phyloP scores from a whole-genome alignment of 208 protist species.

The Trichomonas gallinae region DNA sequence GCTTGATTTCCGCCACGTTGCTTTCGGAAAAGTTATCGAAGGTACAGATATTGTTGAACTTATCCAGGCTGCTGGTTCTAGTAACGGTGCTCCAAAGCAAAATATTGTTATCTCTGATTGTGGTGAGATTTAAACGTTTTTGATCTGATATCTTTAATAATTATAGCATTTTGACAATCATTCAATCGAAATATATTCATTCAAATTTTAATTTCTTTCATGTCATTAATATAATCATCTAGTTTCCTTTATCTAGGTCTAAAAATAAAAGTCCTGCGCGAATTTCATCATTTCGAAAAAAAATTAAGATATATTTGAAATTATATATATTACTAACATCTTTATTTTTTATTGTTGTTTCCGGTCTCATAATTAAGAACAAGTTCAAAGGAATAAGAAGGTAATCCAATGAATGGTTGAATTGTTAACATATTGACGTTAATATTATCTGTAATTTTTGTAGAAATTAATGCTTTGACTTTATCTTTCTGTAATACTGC shows the following conservation, averaged over 20 bases:
- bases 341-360: neutral
- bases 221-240: no score
- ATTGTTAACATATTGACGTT: neutral
- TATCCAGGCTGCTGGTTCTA: constrained; percentile 40
- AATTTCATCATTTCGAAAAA: no score
- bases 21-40: constrained; percentile 57
- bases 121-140: neutral
- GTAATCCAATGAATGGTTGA: neutral
- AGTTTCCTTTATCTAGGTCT: no score
- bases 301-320: no score
- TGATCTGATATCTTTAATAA: neutral
- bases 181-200: no score
- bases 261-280: no score
- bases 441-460: neutral
- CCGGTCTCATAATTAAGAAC: neutral
- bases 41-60: constrained; percentile 47
- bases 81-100: constrained; percentile 16
- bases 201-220: no score
- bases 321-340: no score
- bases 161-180: no score
- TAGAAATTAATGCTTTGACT: neutral
- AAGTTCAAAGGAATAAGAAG: neutral
- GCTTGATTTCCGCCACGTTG: constrained; percentile 54
- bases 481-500: neutral
- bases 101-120: constrained; percentile 2